Conservation (phyloP, 2,329 filamentous ascomycete species). For the Fusarium lateritium region DNA sequence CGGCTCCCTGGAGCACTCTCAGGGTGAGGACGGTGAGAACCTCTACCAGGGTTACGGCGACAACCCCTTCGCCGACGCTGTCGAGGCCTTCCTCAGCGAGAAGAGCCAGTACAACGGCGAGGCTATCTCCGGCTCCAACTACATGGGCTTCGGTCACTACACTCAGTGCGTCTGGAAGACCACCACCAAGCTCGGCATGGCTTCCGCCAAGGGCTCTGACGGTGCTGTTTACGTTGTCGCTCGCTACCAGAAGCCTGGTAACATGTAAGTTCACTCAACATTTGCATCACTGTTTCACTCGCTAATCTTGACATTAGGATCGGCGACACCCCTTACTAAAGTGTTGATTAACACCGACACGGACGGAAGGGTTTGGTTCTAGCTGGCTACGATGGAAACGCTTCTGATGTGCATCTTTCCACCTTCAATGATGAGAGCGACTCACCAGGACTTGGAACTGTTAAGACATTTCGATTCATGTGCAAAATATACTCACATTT, state of each 20-base stretch:
- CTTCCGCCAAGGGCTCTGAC: constrained; percentile 28
- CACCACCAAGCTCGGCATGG: constrained; percentile 49
- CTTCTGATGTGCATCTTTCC: constrained; percentile 40
- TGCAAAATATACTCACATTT: constrained; percentile 26
- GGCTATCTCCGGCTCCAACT: constrained; percentile 41
- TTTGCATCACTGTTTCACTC: background rate
- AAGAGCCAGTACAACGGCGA: constrained; percentile 46
- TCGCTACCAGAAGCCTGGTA: constrained; percentile 46
- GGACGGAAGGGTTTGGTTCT: constrained; percentile 19
- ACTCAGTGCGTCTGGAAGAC: constrained; percentile 47
- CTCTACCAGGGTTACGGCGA: constrained; percentile 41
- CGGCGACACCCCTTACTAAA: constrained; percentile 43
- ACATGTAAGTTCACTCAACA: constrained; percentile 41
- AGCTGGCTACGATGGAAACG: constrained; percentile 14
- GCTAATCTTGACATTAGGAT: constrained; percentile 37
- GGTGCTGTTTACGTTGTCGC: constrained; percentile 45
- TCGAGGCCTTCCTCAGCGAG: constrained; percentile 43
- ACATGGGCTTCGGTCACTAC: constrained; percentile 46
- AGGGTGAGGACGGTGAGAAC: constrained; percentile 45
- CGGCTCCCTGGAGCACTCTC: constrained; percentile 42
- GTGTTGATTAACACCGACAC: background rate
- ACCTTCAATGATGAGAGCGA: constrained; percentile 30
- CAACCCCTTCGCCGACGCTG: constrained; percentile 37
- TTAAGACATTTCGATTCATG: constrained; percentile 30
- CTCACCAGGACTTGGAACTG: constrained; percentile 33